These are phyloP conservation scores for Solanum virginianum DNA, from an alignment of 257 asterid genomes.

Conservation along the genomic window DNA sequence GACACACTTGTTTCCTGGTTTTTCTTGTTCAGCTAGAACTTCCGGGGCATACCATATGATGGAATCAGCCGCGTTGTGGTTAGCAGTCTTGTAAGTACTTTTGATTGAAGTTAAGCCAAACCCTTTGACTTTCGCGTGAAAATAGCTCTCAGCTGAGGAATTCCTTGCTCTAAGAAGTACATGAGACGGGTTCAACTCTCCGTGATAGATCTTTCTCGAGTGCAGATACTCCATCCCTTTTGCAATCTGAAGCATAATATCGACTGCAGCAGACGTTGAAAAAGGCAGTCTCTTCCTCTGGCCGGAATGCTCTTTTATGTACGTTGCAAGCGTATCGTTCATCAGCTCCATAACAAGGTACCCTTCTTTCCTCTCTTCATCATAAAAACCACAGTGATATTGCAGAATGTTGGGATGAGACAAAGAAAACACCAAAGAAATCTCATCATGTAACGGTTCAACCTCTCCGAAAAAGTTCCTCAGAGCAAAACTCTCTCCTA, in stretches of 20 bases:
- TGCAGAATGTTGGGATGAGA: constrained; percentile 74
- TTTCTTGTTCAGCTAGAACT: constrained; percentile 54
- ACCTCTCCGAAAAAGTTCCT: constrained; percentile 64
- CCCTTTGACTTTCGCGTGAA: constrained; percentile 52
- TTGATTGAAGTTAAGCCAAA: constrained; percentile 38
- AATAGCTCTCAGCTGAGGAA: constrained; percentile 32
- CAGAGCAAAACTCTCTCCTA: constrained; percentile 70
- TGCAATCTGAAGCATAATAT: constrained; percentile 78
- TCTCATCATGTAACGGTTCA: constrained; percentile 36
- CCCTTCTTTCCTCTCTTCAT: constrained; percentile 81
- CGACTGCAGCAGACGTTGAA: constrained; percentile 53
- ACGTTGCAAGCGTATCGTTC: constrained; percentile 49
- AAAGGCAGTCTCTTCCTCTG: constrained; percentile 51
- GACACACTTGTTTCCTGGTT: constrained; percentile 9
- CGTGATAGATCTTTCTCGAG: constrained; percentile 54
- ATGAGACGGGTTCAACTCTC: constrained; percentile 63
- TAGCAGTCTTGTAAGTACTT: constrained; percentile 10
- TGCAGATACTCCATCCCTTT: constrained; percentile 86
- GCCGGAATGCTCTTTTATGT: constrained; percentile 49
- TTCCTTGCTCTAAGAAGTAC: constrained; percentile 45
- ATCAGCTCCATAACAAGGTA: constrained; percentile 77
- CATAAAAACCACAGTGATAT: constrained; percentile 56
- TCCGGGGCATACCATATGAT: constrained; percentile 87
- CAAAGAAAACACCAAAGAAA: constrained; percentile 36
- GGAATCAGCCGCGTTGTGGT: constrained; percentile 20